Conservation (phyloP, 805 yeast species). For the Isabelozyma heimii region DNA sequence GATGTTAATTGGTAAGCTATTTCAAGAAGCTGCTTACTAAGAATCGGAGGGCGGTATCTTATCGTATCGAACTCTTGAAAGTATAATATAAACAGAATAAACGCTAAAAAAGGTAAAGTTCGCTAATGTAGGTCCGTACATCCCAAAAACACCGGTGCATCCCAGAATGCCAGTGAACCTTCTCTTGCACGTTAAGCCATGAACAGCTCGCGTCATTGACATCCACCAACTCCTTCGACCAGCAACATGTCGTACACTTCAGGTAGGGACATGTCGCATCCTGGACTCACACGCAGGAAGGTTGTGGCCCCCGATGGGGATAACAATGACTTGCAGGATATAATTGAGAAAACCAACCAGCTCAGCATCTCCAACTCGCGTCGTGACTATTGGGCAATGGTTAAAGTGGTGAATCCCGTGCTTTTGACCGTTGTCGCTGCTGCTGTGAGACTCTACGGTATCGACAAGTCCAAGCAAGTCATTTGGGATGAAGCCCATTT, state of each 20-base stretch:
- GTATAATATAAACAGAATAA: too few species aligned
- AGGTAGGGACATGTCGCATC: neutral
- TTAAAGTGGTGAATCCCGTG: constrained; percentile 23
- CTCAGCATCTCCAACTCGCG: neutral
- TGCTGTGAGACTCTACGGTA: constrained; percentile 65
- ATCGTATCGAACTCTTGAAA: too few species aligned
- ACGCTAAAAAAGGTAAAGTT: too few species aligned
- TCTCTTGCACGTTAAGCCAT: too few species aligned
- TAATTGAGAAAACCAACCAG: constrained; percentile 1
- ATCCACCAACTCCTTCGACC: neutral
- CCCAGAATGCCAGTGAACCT: too few species aligned
- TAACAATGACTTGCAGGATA: constrained; percentile 2
- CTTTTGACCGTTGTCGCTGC: constrained; percentile 35
- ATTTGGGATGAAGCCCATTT: constrained; percentile 99
- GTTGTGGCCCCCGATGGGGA: neutral
- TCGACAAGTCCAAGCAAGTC: constrained; percentile 70
- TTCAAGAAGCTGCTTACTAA: too few species aligned
- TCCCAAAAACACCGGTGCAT: too few species aligned
- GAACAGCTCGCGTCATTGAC: neutral
- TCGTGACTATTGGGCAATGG: constrained; percentile 2
- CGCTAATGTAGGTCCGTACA: too few species aligned
- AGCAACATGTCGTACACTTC: neutral
- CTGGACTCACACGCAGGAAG: neutral
- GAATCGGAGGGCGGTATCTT: too few species aligned
- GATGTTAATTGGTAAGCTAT: too few species aligned